These are phyloP conservation scores for Phaseolus coccineus DNA, from an alignment of 331 rosid genomes.

Conservation along the genomic window DNA sequence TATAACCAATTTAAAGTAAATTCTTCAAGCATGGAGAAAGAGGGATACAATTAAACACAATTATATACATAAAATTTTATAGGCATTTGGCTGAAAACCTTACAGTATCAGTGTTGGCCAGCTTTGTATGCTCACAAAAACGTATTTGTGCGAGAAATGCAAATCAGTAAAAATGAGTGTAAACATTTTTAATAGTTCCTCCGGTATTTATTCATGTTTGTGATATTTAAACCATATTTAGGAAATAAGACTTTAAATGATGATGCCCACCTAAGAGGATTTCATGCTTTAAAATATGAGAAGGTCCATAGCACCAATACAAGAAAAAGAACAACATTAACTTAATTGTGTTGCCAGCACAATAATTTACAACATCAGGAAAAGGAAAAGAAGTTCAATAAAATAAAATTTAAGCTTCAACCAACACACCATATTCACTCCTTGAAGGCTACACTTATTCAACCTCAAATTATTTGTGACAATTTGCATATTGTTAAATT, in stretches of 20 bases:
- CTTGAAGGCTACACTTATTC: conserved; percentile 10
- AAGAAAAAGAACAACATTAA: background rate
- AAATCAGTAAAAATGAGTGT: background rate
- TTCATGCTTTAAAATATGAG: background rate
- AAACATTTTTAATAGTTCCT: conserved; percentile 1
- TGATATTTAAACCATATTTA: background rate
- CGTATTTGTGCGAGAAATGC: background rate
- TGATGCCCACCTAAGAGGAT: background rate
- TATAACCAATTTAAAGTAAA: conserved; percentile 3
- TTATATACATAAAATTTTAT: background rate
- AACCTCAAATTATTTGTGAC: background rate
- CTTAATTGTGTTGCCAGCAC: background rate
- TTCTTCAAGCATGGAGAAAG: conserved; percentile 1
- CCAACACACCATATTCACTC: background rate
- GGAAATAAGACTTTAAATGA: background rate
- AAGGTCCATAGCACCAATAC: background rate
- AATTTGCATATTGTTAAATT: background rate
- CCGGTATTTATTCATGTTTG: background rate
- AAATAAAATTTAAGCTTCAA: background rate
- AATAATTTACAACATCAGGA: conserved; percentile 9
- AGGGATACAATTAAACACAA: conserved; percentile 19
- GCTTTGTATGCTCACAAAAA: background rate
- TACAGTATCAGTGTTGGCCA: conserved; percentile 11
- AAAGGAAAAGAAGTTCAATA: conserved; percentile 13
- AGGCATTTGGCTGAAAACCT: background rate